A percentile compares a stretch with the other conserved stretches of the same genome.
These are phyloP conservation scores for Camellia granthamiana DNA, from an alignment of 148 eudicot species.

Conservation along the genomic window DNA sequence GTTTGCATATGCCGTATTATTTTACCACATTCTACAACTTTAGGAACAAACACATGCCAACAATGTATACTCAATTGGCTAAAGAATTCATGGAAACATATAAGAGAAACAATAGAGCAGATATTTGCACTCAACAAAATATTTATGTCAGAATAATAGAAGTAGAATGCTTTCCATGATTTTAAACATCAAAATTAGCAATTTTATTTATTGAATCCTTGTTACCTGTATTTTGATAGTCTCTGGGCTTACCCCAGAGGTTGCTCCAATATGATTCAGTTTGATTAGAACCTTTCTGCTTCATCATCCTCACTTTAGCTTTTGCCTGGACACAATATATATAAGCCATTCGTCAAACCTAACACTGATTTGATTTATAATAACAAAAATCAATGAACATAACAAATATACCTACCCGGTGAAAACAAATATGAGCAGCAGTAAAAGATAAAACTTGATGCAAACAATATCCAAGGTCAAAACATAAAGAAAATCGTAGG, in stretches of 20 bases:
- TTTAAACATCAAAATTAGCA: no score
- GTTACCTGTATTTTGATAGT: no score
- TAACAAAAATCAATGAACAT: background rate
- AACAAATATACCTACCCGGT: background rate
- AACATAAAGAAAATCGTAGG: background rate
- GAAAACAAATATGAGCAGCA: background rate
- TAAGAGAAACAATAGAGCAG: no score
- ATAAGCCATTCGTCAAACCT: background rate
- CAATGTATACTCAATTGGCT: no score
- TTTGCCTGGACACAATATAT: conserved; percentile 47
- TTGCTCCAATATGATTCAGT: conserved; percentile 65
- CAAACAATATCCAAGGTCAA: background rate
- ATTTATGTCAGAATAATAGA: no score
- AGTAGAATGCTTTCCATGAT: no score
- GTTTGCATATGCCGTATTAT: background rate
- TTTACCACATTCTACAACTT: no score
- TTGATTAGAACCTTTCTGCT: conserved; percentile 47
- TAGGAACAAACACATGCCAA: no score
- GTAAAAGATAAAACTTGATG: conserved; percentile 5
- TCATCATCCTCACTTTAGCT: conserved; percentile 80
- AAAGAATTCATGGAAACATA: no score
- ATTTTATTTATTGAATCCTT: no score
- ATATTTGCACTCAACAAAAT: no score
- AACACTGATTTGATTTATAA: background rate
- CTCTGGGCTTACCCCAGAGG: no score